Evolutionary conservation across 768 basidiomycete species (phyloP), one percentile per base, ranked within the genome.

Genomic region (Hypholoma sublateritium): DNA sequence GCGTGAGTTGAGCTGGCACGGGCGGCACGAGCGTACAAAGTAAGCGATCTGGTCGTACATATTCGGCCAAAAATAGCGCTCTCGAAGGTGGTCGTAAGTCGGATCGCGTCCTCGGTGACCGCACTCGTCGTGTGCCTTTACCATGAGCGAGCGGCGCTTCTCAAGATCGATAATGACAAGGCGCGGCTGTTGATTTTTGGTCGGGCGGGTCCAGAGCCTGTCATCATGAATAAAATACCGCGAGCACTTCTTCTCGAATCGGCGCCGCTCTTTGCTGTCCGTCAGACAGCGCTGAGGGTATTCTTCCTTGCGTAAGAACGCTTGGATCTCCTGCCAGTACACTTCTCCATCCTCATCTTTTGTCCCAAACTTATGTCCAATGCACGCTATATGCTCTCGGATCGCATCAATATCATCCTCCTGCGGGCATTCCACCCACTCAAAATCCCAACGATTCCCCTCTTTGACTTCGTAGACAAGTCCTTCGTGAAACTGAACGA

Each of bases 21-120:
- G 56, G 14, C 68, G 56, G 58, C 74, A 77, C 0, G 72, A 72
- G 1, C 63, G 53, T 0, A 75, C 61, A 36, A 70, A 73, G 48
- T 64, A 72, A 1, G 61, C 39, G 5, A 74, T 48, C 9, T 72
- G 59, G 13, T 65, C 57, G 37, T 67, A 63, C 67, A 74, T 68
- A 50, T 70, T 66, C 0, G 70, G 77, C 76, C 75, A 76, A 59
- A 71, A 74, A 36, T 66, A 71, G 0, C 65, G 58, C 5, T 74
- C 65, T 0, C 32, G 12, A 1, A 74, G 55, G 17, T 55, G 41
- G 6, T 43, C 35, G 53, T 65, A 70, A 0, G 67, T 67, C 0
- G 69, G 56, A 19, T 74, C 67, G 0, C 66, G 53, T n/a, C 72
- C 72, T 28, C 67, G 53, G 51, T 75, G 72, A 9, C 72, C 72